Evolutionary conservation across 495 filamentous ascomycete genomes (phyloP).

Genomic region (Trichoderma asperelloides): DNA sequence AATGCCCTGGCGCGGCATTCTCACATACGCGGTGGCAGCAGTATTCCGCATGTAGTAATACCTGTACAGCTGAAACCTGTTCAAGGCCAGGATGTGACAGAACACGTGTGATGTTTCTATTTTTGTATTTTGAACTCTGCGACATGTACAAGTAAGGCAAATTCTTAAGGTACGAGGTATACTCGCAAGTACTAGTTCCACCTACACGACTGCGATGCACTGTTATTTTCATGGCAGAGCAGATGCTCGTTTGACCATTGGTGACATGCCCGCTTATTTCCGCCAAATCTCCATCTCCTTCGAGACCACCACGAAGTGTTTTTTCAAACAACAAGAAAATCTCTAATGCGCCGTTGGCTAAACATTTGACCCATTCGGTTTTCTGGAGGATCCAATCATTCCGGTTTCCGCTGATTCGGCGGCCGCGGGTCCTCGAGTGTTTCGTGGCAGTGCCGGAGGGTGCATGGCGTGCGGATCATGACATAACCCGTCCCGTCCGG

Average conservation of each 20-base stretch:
- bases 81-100: not conserved
- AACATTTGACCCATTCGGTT: not conserved
- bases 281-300: not conserved
- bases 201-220: not conserved
- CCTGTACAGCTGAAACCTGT: slow-evolving; percentile 1
- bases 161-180: too few relatives aligned
- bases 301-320: not conserved
- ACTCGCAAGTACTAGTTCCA: too few relatives aligned
- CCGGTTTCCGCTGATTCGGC: not conserved
- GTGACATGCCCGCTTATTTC: not conserved
- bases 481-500: not conserved
- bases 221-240: not conserved
- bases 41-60: not conserved
- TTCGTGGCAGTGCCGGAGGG: not conserved
- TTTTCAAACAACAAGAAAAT: not conserved
- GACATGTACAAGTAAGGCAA: not conserved
- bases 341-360: not conserved
- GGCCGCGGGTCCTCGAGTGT: not conserved
- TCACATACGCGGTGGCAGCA: too few relatives aligned
- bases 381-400: not conserved
- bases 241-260: not conserved
- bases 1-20: not conserved
- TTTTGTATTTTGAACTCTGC: not conserved
- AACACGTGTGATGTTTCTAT: slow-evolving; percentile 3
- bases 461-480: not conserved